Conservation (phyloP, 306 rosid species). For the Macrotyloma uniflorum region DNA sequence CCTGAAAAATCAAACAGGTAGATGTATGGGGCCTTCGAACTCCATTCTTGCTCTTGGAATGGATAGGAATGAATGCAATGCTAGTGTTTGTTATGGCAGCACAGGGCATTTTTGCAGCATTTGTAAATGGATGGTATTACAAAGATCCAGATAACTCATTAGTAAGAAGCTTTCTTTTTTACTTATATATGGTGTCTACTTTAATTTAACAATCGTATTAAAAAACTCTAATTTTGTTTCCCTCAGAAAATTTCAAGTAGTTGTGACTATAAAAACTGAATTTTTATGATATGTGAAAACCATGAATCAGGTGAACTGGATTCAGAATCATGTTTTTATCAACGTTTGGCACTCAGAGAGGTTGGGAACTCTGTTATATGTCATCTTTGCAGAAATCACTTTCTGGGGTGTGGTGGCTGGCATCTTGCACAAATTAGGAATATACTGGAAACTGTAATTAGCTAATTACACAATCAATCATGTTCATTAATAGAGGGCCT, state of each 20-base stretch:
- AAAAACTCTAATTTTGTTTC: too few relatives aligned
- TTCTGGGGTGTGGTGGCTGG: conserved; percentile 87
- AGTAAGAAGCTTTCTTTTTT: conserved; percentile 42
- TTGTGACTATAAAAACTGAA: neutral
- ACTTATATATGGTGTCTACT: neutral
- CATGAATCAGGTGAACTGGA: conserved; percentile 72
- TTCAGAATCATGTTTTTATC: conserved; percentile 66
- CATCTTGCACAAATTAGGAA: conserved; percentile 73
- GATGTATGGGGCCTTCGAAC: conserved; percentile 78
- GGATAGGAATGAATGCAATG: conserved; percentile 98
- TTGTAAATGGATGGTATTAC: conserved; percentile 87
- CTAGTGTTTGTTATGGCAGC: conserved; percentile 91
- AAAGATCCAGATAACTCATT: conserved; percentile 48
- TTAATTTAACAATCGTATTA: neutral
- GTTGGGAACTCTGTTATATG: conserved; percentile 78
- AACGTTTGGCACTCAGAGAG: conserved; percentile 82
- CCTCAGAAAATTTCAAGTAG: neutral
- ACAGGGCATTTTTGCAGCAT: conserved; percentile 88
- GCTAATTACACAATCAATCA: neutral
- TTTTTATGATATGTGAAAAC: conserved; percentile 13
- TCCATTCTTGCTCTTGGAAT: conserved; percentile 79
- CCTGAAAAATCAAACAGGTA: conserved; percentile 51
- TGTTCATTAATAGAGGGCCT: neutral
- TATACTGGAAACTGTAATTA: conserved; percentile 75
- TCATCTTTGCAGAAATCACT: conserved; percentile 79